Evolutionary conservation across 208 protist species (phyloP).

Genomic region (Lotmaria passim): DNA sequence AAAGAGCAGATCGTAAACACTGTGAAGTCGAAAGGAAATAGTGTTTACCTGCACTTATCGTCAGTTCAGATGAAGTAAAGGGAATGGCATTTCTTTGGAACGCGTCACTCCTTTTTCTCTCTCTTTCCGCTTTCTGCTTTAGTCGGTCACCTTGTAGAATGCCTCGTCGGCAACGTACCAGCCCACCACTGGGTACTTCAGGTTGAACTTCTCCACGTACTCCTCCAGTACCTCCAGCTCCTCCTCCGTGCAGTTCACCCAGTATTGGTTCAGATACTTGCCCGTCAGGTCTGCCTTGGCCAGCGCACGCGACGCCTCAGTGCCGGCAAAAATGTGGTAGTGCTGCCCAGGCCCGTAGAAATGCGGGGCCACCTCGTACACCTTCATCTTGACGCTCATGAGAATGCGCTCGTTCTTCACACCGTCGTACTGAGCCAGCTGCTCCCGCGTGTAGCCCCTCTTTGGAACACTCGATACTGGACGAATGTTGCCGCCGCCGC

Average conservation of each 20-base stretch:
- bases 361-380: conserved; percentile 86
- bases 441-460: conserved; percentile 71
- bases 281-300: conserved; percentile 64
- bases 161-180: conserved; percentile 76
- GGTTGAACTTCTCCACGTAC: conserved; percentile 72
- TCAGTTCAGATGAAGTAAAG: background rate
- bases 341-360: conserved; percentile 81
- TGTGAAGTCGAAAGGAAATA: too few relatives aligned
- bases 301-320: conserved; percentile 69
- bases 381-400: conserved; percentile 79
- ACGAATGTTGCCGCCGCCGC: conserved; percentile 45
- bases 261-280: conserved; percentile 80
- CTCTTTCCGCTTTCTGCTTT: conserved; percentile 5
- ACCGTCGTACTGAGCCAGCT: conserved; percentile 75
- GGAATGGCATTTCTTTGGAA: too few relatives aligned
- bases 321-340: conserved; percentile 85
- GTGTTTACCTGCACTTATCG: too few relatives aligned
- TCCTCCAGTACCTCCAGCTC: conserved; percentile 74
- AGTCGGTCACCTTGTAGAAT: conserved; percentile 58
- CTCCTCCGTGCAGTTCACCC: conserved; percentile 65
- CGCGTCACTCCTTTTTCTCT: conserved; percentile 15
- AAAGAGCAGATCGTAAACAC: too few relatives aligned
- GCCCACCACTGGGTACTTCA: conserved; percentile 86
- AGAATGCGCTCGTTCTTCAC: conserved; percentile 64
- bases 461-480: conserved; percentile 49